Evolutionary conservation across 805 yeast species (phyloP), one percentile per base, ranked within the genome.

Genomic region (Pichia kluyveri): DNA sequence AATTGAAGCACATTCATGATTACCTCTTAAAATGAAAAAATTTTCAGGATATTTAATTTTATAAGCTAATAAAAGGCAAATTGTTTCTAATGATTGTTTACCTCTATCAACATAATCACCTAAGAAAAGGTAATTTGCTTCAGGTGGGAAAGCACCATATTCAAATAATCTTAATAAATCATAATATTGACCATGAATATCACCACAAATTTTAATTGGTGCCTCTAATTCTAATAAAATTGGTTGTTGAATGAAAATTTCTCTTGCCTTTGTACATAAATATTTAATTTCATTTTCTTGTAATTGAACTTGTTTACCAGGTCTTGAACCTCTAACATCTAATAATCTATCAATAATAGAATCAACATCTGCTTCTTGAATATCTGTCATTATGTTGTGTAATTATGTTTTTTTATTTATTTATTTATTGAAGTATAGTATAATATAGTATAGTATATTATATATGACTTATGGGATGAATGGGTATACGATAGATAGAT

Each of bases 21-120:
- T 91, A 56, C 99, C 99, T 75, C 99, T 83, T 59, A 91, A 77
- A 60, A 91, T 89, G 70, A 91, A 91, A 65, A 91, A 91, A 72
- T 91, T 91, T 70, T 91, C 99, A 43, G 99, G 99, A 68, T 91
- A 93, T 75, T 91, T 91, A 70, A 91, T 91, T 73, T 91, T 91
- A 75, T 91, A 91, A 40, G 97, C 97, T 63, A 91, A 78, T 62
- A 91, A 73, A 55, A 91, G 72, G 69, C 98, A 91, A 61, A 91
- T 91, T 17, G 98, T 93, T 69, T 91, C 99, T 59, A 93, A 72
- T 31, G 96, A 87, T 73, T 93, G 98, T 66, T 90, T 89, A 63
- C 99, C 99, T 76, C 99, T 84, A 73, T 91, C 99, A 56, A 91
- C 99, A 65, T 91, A 91, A 75, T 91, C 99, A 56, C 99, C 99